Percentiles rank a stretch among this genome's conserved stretches.
These are phyloP conservation scores for Pseudoscleropodium purum DNA, from an alignment of 225 moss, liverwort and hornwort genomes.

Conservation along the genomic window DNA sequence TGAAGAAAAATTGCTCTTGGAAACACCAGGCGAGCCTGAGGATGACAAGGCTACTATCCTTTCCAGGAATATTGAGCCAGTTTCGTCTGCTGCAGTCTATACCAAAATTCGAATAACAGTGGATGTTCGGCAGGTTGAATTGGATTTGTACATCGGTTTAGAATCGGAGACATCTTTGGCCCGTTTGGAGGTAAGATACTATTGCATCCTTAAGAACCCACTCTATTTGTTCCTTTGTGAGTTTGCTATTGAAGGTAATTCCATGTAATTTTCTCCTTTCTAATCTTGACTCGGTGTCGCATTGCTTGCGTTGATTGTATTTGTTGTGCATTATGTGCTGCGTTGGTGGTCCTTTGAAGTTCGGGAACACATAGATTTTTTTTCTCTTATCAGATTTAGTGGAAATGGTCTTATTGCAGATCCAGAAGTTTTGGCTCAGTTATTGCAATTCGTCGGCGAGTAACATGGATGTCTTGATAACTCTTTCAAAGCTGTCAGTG, in stretches of 20 bases:
- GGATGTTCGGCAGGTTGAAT: conserved; percentile 74
- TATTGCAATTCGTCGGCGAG: conserved; percentile 76
- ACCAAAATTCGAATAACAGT: conserved; percentile 84
- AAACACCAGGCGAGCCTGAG: conserved; percentile 63
- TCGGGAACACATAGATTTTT: not conserved
- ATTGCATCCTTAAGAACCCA: not conserved
- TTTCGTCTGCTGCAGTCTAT: conserved; percentile 29
- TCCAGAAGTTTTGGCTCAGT: conserved; percentile 83
- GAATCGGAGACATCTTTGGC: conserved; percentile 81
- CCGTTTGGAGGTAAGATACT: conserved; percentile 68
- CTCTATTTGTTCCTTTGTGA: not conserved
- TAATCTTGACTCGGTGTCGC: not conserved
- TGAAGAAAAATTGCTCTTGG: conserved; percentile 78
- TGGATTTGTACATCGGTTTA: conserved; percentile 68
- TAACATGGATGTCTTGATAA: conserved; percentile 78
- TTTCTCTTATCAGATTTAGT: not conserved
- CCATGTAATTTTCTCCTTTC: not conserved
- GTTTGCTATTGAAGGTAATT: not conserved
- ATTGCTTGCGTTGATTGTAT: not conserved
- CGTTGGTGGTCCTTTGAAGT: not conserved
- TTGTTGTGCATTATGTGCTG: not conserved
- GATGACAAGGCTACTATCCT: conserved; percentile 37
- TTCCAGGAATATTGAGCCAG: conserved; percentile 22
- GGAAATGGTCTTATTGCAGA: conserved; percentile 45
- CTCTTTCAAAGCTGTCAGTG: conserved; percentile 77